Conservation (phyloP, 2,329 filamentous ascomycete genomes). For the Penicillium vulpinum region DNA sequence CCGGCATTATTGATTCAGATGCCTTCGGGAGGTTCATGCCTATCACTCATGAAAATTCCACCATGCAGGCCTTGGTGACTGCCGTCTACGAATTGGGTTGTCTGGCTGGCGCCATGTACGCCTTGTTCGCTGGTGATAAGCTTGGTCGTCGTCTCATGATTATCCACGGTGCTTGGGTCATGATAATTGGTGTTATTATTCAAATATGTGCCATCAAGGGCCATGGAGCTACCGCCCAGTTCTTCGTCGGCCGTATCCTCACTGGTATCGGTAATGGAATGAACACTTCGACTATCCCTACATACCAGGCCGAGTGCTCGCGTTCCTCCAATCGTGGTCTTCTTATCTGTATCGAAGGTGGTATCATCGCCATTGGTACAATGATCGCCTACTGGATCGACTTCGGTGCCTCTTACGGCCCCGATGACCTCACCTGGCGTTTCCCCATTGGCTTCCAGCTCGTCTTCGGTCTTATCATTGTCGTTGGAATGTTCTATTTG, state of each 20-base stretch:
- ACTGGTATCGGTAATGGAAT: conserved; percentile 58
- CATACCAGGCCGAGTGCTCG: conserved; percentile 56
- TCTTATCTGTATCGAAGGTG: conserved; percentile 61
- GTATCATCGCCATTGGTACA: conserved; percentile 53
- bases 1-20: conserved; percentile 38
- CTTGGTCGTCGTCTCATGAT: conserved; percentile 49
- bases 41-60: conserved; percentile 40
- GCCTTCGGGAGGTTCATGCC: conserved; percentile 38
- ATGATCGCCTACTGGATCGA: conserved; percentile 56
- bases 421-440: conserved; percentile 46
- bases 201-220: conserved; percentile 35
- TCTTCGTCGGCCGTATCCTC: conserved; percentile 54
- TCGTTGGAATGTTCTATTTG: conserved; percentile 45
- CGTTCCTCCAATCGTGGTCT: conserved; percentile 60
- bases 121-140: conserved; percentile 37
- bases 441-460: conserved; percentile 57
- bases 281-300: conserved; percentile 57
- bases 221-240: conserved; percentile 48
- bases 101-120: conserved; percentile 40
- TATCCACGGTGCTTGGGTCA: conserved; percentile 58
- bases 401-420: conserved; percentile 45
- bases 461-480: conserved; percentile 50
- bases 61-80: conserved; percentile 37
- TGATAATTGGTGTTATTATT: conserved; percentile 44
- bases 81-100: conserved; percentile 38